These are phyloP conservation scores for Cryptococcus maquisensis DNA, from an alignment of 1,284 basidiomycete species.

Conservation along the genomic window DNA sequence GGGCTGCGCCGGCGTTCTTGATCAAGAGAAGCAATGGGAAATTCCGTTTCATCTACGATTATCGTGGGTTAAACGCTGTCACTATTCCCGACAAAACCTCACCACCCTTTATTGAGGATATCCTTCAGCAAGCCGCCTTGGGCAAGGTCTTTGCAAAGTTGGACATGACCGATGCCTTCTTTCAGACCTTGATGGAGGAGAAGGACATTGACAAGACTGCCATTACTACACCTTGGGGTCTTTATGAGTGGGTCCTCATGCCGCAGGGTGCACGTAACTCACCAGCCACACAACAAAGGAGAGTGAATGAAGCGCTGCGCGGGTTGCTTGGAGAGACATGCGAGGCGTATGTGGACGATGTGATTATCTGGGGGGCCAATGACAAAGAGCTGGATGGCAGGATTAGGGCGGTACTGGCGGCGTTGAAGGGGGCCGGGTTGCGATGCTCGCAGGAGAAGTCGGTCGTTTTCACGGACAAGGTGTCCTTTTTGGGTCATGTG, in stretches of 20 bases:
- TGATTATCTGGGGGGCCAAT: not conserved
- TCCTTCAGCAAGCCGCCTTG: not conserved
- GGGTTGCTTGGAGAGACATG: not conserved
- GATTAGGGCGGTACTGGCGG: not conserved
- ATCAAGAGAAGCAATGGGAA: not conserved
- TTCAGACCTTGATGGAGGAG: constrained; percentile 1
- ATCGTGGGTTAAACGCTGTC: not conserved
- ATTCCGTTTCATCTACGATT: not conserved
- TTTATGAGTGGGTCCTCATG: constrained; percentile 1
- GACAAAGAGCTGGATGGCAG: not conserved
- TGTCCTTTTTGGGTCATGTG: not conserved
- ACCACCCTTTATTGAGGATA: not conserved
- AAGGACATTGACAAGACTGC: not conserved
- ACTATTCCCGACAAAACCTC: not conserved
- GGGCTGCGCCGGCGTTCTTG: not conserved
- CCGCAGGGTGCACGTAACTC: not conserved
- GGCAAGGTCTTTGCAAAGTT: not conserved
- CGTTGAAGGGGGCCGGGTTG: not conserved
- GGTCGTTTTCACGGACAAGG: not conserved
- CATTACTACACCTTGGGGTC: not conserved
- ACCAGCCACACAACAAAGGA: not conserved
- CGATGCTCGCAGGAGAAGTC: not conserved
- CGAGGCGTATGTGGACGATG: constrained; percentile 1
- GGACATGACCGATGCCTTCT: not conserved
- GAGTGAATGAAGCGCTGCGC: not conserved